Evolutionary conservation across 2,329 filamentous ascomycete genomes (phyloP).

Genomic region (Cladosporium velox): DNA sequence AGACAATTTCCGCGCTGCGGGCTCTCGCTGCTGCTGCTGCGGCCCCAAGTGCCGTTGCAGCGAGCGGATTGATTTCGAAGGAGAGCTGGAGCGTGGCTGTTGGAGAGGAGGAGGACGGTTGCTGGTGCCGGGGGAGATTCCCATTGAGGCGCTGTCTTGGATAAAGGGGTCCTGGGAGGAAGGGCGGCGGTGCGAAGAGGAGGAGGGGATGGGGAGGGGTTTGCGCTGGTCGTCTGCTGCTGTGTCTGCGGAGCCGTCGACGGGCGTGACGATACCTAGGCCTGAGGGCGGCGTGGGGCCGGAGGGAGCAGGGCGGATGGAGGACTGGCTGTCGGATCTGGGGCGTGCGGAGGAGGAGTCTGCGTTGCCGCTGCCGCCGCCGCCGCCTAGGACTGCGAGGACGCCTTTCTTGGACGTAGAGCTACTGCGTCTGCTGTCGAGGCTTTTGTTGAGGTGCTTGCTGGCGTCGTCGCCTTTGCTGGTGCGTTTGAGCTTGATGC

Average conservation of each 20-base stretch:
- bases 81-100: conserved; percentile 31
- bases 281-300: conserved; percentile 4
- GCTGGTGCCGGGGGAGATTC: not conserved
- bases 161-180: not conserved
- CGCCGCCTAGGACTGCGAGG: conserved; percentile 34
- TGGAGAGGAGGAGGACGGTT: not conserved
- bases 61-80: conserved; percentile 36
- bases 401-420: conserved; percentile 78
- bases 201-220: not conserved
- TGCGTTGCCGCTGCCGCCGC: too few species aligned
- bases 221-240: not conserved
- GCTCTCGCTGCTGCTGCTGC: conserved; percentile 5
- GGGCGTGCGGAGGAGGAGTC: conserved; percentile 22
- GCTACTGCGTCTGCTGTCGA: conserved; percentile 89
- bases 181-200: not conserved
- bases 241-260: not conserved
- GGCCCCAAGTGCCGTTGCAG: conserved; percentile 35
- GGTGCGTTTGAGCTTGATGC: conserved; percentile 49
- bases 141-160: not conserved
- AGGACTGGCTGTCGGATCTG: conserved; percentile 30
- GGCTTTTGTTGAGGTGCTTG: conserved; percentile 70
- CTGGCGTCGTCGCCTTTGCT: conserved; percentile 47
- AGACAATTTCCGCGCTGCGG: not conserved
- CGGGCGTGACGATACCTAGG: conserved; percentile 10
- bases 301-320: conserved; percentile 20